phyloP scores from a whole-genome alignment of 1,284 basidiomycete genomes.

The Macrocystidia cucumis region DNA sequence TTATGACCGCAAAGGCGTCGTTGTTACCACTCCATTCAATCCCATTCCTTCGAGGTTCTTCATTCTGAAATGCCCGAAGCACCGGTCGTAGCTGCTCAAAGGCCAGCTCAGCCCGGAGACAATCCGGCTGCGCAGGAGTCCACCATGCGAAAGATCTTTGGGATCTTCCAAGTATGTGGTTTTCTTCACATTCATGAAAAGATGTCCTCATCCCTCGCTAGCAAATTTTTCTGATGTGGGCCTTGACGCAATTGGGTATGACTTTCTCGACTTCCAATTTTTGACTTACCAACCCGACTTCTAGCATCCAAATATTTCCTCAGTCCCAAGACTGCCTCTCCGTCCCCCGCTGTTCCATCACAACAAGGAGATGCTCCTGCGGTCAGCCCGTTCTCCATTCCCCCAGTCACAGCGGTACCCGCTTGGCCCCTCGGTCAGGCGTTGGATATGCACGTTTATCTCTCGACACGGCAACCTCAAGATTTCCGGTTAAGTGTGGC shows the following conservation, averaged over 20 bases:
- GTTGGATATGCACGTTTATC: conserved; percentile 68
- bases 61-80: conserved; percentile 21
- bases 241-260: conserved; percentile 55
- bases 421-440: conserved; percentile 54
- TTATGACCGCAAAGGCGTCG: too few species aligned
- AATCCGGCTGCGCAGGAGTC: conserved; percentile 19
- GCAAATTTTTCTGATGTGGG: conserved; percentile 63
- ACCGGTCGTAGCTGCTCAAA: conserved; percentile 16
- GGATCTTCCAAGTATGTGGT: conserved; percentile 40
- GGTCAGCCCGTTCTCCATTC: conserved; percentile 35
- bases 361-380: conserved; percentile 17
- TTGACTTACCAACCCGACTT: conserved; percentile 5
- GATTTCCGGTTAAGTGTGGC: conserved; percentile 21
- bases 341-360: conserved; percentile 20
- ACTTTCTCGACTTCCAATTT: conserved; percentile 5
- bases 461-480: conserved; percentile 55
- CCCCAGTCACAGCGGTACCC: conserved; percentile 43
- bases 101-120: conserved; percentile 13
- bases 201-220: conserved; percentile 16
- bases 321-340: conserved; percentile 12
- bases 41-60: too few species aligned
- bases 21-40: too few species aligned
- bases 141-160: conserved; percentile 24
- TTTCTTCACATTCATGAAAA: conserved; percentile 3
- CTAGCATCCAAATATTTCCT: conserved; percentile 41